phyloP scores from a whole-genome alignment of 208 protist genomes.

The Wallacemonas collosoma region DNA sequence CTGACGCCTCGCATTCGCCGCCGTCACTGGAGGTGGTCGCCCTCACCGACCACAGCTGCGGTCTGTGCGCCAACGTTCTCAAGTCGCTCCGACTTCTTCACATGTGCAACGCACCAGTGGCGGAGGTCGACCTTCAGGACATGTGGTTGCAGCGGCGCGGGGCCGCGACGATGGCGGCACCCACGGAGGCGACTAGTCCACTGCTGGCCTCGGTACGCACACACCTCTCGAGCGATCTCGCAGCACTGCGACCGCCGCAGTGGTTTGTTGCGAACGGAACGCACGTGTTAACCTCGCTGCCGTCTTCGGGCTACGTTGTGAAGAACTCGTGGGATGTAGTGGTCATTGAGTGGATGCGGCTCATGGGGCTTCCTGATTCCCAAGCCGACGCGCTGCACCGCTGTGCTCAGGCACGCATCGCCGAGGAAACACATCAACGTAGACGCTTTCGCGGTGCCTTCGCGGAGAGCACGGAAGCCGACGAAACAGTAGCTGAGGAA shows the following conservation, averaged over 20 bases:
- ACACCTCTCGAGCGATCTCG: not conserved
- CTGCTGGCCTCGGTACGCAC: not conserved
- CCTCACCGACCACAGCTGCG: constrained; percentile 44
- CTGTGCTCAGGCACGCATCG: constrained; percentile 1
- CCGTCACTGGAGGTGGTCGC: constrained; percentile 26
- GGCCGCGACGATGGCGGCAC: not conserved
- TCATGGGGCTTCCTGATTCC: not conserved
- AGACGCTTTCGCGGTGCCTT: not conserved
- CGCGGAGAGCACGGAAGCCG: too few relatives aligned
- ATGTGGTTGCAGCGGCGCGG: not conserved
- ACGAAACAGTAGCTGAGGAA: too few relatives aligned
- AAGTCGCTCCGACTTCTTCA: constrained; percentile 48
- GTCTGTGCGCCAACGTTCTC: constrained; percentile 32
- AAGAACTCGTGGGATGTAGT: constrained; percentile 15
- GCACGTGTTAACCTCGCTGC: constrained; percentile 35
- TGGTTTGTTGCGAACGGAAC: constrained; percentile 39
- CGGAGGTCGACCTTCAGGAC: constrained; percentile 12
- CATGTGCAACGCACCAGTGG: constrained; percentile 10
- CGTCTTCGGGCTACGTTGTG: constrained; percentile 22
- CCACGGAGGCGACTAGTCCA: constrained; percentile 1
- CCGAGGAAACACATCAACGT: not conserved
- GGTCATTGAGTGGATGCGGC: constrained; percentile 15
- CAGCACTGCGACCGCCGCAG: constrained; percentile 27
- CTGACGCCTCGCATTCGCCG: not conserved
- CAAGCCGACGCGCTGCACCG: constrained; percentile 5